A percentile compares a stretch with the other conserved stretches of the same genome.
These are phyloP conservation scores for Aechmea fasciata DNA, from an alignment of 176 grass and related monocot genomes.

Conservation along the genomic window DNA sequence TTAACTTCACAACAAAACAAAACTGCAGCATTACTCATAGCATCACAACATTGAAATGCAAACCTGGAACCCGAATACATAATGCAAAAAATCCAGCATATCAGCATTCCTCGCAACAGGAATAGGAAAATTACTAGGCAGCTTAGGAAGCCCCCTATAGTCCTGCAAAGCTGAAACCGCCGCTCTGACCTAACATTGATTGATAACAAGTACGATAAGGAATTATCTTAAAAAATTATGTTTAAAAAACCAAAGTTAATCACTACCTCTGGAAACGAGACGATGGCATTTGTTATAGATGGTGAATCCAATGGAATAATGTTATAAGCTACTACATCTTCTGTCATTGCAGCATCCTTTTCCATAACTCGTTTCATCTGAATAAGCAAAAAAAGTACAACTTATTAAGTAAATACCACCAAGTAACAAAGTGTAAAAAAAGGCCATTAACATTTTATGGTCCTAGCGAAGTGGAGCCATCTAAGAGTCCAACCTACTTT, in stretches of 20 bases:
- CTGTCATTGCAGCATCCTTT: constrained; percentile 78
- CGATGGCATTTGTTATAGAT: constrained; percentile 69
- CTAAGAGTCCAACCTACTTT: too few relatives aligned
- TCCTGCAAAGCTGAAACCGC: constrained; percentile 82
- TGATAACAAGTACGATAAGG: background rate
- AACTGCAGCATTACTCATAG: background rate
- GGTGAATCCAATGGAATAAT: constrained; percentile 80
- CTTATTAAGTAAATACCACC: background rate
- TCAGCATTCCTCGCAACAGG: constrained; percentile 74
- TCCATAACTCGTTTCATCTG: constrained; percentile 87
- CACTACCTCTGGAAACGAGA: constrained; percentile 58
- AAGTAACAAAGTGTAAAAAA: background rate
- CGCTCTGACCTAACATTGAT: constrained; percentile 53
- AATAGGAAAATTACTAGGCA: constrained; percentile 51
- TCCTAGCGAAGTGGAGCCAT: too few relatives aligned
- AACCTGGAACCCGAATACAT: constrained; percentile 89
- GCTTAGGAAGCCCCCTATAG: constrained; percentile 51
- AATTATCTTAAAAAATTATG: background rate
- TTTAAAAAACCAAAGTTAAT: constrained; percentile 3
- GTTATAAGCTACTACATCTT: constrained; percentile 84
- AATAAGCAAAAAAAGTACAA: constrained; percentile 19
- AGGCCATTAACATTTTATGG: background rate
- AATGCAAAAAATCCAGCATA: constrained; percentile 88
- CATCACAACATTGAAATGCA: constrained; percentile 1
- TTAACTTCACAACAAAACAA: background rate